A percentile compares a stretch with the other conserved stretches of the same genome.
Conservation (phyloP, 1,284 basidiomycete genomes). For the Microbotryomycetes sp. region DNA sequence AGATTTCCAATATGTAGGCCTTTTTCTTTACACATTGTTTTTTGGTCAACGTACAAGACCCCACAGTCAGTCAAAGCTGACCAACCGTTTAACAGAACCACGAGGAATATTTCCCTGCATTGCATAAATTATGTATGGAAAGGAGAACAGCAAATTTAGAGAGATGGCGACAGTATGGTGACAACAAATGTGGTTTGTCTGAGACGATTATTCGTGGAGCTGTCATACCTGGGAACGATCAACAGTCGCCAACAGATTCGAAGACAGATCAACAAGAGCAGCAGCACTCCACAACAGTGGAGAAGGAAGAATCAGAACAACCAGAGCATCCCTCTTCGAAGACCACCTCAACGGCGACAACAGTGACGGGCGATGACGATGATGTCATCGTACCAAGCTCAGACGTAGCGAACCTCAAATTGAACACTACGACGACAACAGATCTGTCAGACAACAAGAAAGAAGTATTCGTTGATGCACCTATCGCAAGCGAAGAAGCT, state of each 20-base stretch:
- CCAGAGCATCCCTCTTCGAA: neutral
- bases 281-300: neutral
- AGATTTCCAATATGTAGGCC: slow-evolving; percentile 37
- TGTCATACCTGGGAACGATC: slow-evolving; percentile 22
- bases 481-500: slow-evolving; percentile 11
- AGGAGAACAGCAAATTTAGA: slow-evolving; percentile 39
- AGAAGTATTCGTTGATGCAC: slow-evolving; percentile 18
- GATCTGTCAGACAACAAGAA: neutral
- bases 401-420: neutral
- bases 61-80: no score
- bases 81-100: slow-evolving; percentile 37
- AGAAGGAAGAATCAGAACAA: neutral
- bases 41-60: neutral
- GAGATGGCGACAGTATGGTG: slow-evolving; percentile 40
- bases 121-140: slow-evolving; percentile 37
- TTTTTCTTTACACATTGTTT: neutral
- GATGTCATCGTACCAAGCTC: neutral
- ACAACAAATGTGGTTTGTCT: slow-evolving; percentile 38
- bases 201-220: slow-evolving; percentile 44
- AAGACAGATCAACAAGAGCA: slow-evolving; percentile 2
- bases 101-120: slow-evolving; percentile 40
- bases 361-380: slow-evolving; percentile 6
- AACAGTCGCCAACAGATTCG: neutral
- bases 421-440: neutral
- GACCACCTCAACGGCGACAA: neutral